Conservation (phyloP, 345 rosid genomes). For the Syzygium oleosum region DNA sequence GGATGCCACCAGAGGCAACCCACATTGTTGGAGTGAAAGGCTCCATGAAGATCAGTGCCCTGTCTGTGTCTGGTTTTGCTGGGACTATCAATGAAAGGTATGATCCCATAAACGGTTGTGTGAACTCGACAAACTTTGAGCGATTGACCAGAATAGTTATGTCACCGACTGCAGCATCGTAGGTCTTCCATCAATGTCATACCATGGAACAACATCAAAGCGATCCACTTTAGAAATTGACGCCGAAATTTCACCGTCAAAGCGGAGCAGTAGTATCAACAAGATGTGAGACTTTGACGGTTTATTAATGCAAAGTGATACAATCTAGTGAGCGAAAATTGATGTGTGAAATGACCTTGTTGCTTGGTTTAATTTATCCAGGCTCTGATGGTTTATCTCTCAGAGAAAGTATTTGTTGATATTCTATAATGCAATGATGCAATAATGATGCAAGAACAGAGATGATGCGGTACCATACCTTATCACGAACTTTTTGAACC, state of each 20-base stretch:
- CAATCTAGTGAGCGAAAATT: neutral
- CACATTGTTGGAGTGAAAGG: conserved; percentile 44
- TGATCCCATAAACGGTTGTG: conserved; percentile 40
- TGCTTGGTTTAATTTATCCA: neutral
- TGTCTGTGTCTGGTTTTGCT: neutral
- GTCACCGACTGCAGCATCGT: conserved; percentile 37
- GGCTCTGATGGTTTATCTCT: neutral
- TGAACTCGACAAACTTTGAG: conserved; percentile 24
- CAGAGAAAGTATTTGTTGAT: neutral
- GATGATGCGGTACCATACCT: conserved; percentile 15
- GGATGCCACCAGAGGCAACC: conserved; percentile 20
- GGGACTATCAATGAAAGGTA: conserved; percentile 40
- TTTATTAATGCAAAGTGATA: neutral
- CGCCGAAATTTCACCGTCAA: neutral
- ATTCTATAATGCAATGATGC: neutral
- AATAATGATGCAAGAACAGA: neutral
- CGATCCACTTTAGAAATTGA: neutral
- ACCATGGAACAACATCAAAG: neutral
- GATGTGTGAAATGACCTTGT: neutral
- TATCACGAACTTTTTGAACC: conserved; percentile 17
- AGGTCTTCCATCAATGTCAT: conserved; percentile 15
- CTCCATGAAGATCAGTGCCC: conserved; percentile 31
- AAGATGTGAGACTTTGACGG: no score
- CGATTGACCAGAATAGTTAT: conserved; percentile 33
- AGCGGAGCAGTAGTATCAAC: neutral